Base-by-base conservation (phyloP, 176 grass and related monocot species). In the Luzula sylvatica region DNA sequence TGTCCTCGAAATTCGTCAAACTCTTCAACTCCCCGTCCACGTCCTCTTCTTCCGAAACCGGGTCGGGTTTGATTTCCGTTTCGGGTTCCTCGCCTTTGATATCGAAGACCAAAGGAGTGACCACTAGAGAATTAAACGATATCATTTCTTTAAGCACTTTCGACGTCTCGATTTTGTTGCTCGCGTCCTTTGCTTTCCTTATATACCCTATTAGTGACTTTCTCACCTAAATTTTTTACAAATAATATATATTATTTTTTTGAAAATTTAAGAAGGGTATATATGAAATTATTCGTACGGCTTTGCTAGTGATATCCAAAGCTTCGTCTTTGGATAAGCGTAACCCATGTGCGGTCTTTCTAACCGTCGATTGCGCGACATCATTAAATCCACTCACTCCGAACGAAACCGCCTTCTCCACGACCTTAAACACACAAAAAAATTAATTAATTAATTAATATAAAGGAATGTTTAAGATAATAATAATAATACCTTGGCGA, bases 131-230 rank as follows among this genome's bases (percentile, higher is more conserved):
- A 46, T 98, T 98, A 65, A 90, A 98, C 52, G 75, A 66, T 63
- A 98, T 74, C 71, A 98, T 65, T 68, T 90, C 86, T 67, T 90
- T 81, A 38, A 98, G 65, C 61, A 86, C 92, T 72, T 79, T 98
- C 66, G 92, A 85, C 59, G 78, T 78, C 76, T 90, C 92, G 68
- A 82, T 87, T 50, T 67, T 69, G 54, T 83, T 90, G 32, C 78
- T 78, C 74, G 71, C 72, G 29, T 67, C 71, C 79, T 77, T 89
- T 62, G 92, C 71, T 68, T 61, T 73, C 64, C 82, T 69, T 32
- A 87, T 69, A 72, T 90, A 98, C 66, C 38, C 86, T 58, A 90
- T 39, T 58, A 98, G 82, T 26, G 86, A 35, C 55, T 71, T 90
- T 7, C 92, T 67, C 53, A 87, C 92, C 92, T 98, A 63, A 21